Evolutionary conservation across 805 yeast genomes (phyloP).

Genomic region (Scheffersomyces coipomensis): DNA sequence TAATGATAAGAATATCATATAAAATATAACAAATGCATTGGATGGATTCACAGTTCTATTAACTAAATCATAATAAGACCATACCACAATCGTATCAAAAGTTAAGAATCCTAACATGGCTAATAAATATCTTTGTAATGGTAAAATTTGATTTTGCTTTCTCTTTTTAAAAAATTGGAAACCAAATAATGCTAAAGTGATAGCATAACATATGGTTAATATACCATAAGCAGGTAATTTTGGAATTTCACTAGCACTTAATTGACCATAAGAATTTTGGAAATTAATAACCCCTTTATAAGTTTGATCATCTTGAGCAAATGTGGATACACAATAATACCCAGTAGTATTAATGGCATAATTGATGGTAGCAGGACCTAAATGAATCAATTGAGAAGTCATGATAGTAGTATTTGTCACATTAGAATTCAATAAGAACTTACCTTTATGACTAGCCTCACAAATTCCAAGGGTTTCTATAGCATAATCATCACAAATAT

Average conservation of each 20-base stretch:
- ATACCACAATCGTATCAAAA: slow-evolving; percentile 78
- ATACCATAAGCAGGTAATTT: slow-evolving; percentile 87
- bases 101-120: slow-evolving; percentile 83
- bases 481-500: slow-evolving; percentile 74
- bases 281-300: slow-evolving; percentile 74
- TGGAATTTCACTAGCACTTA: slow-evolving; percentile 89
- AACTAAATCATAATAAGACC: slow-evolving; percentile 87
- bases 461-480: slow-evolving; percentile 54
- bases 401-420: slow-evolving; percentile 52
- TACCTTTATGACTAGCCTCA: slow-evolving; percentile 50
- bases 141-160: slow-evolving; percentile 69
- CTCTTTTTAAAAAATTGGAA: slow-evolving; percentile 84
- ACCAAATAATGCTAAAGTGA: slow-evolving; percentile 77
- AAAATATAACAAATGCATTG: slow-evolving; percentile 60
- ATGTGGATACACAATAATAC: slow-evolving; percentile 86
- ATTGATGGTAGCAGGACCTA: slow-evolving; percentile 59
- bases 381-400: slow-evolving; percentile 52
- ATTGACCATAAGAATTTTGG: slow-evolving; percentile 88
- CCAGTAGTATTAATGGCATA: slow-evolving; percentile 78
- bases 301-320: slow-evolving; percentile 39
- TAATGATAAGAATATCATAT: slow-evolving; percentile 74
- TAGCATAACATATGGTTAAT: slow-evolving; percentile 78
- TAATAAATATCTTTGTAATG: slow-evolving; percentile 86
- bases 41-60: slow-evolving; percentile 53
- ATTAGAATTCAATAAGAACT: slow-evolving; percentile 55